Evolutionary conservation across 176 grass and related monocot genomes (phyloP), one percentile per base, ranked within the genome.

Genomic region (Oryza punctata): DNA sequence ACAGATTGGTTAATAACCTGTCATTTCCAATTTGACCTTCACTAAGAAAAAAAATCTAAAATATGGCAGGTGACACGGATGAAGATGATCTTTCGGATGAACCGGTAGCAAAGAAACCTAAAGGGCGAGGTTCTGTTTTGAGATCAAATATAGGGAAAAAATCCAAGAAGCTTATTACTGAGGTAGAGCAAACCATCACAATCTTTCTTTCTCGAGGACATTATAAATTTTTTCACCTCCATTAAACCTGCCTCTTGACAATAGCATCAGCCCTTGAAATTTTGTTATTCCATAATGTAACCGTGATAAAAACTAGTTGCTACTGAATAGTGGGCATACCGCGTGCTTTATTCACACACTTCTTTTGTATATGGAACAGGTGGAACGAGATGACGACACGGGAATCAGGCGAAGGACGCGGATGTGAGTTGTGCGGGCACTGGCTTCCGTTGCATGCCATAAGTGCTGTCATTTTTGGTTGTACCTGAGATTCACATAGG

Each of bases 141-240:
- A 87, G 75, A 49, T 72, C 57, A 78, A 98, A 95, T 61, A 40
- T 73, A 10, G 90, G 85, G 61, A 89, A 81, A 78, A 93, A 89
- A 77, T 94, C 90, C 49, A 89, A 43, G 4, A 93, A 90, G 75
- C 72, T 98, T 81, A 64, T 90, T 72, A 88, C 92, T 4, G 93
- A 95, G 93, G 96, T 98, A 95, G 6, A 35, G 33, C 33, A 8
- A 35, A 15, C 5, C 18, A 23, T 59, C 70, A 28, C 70, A 78
- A 3, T 43, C 27, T 67, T 70, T 40, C 6, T 77, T n/a, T 5
- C 18, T 24, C 80, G 66, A 18, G 12, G 29, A 33, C 11, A 45
- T 63, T 23, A 14, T 73, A 73, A 32, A 57, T 65, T 19, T 32
- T 1, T 30, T 66, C 0, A 0, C 33, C 44, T 40, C 0, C 6